Evolutionary conservation across 2,329 filamentous ascomycete genomes (phyloP).

Genomic region (Aspergillus pseudonomiae): DNA sequence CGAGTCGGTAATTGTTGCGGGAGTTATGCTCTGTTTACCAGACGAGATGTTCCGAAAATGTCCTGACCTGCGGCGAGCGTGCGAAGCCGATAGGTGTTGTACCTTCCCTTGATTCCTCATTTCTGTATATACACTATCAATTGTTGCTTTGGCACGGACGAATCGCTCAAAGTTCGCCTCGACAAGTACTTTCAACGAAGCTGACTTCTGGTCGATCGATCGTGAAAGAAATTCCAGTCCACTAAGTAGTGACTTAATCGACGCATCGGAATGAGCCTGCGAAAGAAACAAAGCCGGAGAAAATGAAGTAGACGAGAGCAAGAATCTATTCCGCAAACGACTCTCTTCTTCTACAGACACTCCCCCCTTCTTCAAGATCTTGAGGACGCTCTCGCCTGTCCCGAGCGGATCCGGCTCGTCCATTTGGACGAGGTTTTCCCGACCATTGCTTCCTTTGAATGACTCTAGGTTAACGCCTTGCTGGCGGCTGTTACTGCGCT

Average conservation of each 20-base stretch:
- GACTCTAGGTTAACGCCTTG: conserved; percentile 68
- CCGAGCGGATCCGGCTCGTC: conserved; percentile 93
- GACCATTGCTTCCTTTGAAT: conserved; percentile 67
- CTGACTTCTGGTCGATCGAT: conserved; percentile 97
- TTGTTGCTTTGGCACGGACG: conserved; percentile 94
- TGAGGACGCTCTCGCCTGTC: conserved; percentile 82
- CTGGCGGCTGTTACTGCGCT: conserved; percentile 71
- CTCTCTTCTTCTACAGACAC: conserved; percentile 82
- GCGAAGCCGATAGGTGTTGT: conserved; percentile 38
- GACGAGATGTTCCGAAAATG: conserved; percentile 60
- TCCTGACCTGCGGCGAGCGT: conserved; percentile 65
- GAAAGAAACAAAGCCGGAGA: conserved; percentile 90
- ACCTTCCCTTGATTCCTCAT: conserved; percentile 76
- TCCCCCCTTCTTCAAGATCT: conserved; percentile 74
- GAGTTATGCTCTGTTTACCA: conserved; percentile 43
- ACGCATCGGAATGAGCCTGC: conserved; percentile 83
- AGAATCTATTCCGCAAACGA: conserved; percentile 82
- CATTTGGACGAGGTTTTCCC: conserved; percentile 79
- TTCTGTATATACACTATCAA: conserved; percentile 97
- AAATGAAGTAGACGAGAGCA: conserved; percentile 94
- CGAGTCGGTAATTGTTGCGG: conserved; percentile 37
- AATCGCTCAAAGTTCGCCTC: conserved; percentile 99
- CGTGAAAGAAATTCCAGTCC: conserved; percentile 84
- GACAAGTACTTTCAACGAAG: conserved; percentile 91
- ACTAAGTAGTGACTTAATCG: conserved; percentile 76